Conservation (phyloP, 2,329 filamentous ascomycete genomes). For the Aspergillus nomiae region DNA sequence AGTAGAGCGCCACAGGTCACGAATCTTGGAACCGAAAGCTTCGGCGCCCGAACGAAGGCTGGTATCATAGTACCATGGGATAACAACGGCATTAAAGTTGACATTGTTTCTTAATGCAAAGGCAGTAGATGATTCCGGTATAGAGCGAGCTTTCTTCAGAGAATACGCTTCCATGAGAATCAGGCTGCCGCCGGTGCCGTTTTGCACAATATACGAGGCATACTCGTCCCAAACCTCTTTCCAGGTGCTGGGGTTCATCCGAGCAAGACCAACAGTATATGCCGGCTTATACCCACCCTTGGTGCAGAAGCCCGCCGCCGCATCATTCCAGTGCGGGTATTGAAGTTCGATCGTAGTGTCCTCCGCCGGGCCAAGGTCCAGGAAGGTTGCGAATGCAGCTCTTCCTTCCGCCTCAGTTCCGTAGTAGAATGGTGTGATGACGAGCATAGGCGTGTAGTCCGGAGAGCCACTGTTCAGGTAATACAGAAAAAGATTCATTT, state of each 20-base stretch:
- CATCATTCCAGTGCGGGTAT: conserved; percentile 9
- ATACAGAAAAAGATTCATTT: conserved; percentile 2
- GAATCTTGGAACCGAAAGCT: conserved; percentile 1
- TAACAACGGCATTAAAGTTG: conserved; percentile 9
- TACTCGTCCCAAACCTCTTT: not conserved
- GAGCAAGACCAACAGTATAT: conserved; percentile 1
- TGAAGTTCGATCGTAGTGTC: not conserved
- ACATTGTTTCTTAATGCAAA: conserved; percentile 8
- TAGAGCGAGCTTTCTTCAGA: not conserved
- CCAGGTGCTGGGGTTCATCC: conserved; percentile 5
- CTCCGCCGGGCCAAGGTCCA: not conserved
- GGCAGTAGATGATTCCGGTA: not conserved
- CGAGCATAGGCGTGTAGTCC: not conserved
- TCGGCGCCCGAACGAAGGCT: not conserved
- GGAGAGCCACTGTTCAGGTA: conserved; percentile 2
- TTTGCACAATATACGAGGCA: not conserved
- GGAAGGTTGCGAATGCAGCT: conserved; percentile 3
- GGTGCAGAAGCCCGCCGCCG: not conserved
- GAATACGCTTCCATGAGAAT: not conserved
- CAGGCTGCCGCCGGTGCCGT: not conserved
- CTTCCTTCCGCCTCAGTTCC: conserved; percentile 2
- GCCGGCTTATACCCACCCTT: not conserved
- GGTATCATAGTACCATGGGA: conserved; percentile 6
- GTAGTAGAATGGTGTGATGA: conserved; percentile 4
- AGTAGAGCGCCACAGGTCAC: conserved; percentile 7